A percentile compares a stretch with the other conserved stretches of the same genome.
Evolutionary conservation across 148 eudicot species (phyloP).

Genomic region (Polygonum maritimum): DNA sequence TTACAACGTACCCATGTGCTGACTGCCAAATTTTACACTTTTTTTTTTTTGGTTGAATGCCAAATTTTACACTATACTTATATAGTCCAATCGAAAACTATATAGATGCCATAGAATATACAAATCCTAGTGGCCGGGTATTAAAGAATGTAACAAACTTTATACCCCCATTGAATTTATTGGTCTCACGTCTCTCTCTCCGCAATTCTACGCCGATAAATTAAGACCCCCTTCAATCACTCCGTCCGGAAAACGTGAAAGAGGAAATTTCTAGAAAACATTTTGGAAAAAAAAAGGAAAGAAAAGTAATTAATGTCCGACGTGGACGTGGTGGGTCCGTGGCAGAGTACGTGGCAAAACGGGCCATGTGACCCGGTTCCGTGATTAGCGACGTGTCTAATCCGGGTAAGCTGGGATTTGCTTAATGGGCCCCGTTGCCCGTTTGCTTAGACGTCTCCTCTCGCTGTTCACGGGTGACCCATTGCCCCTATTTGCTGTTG

Average conservation of each 20-base stretch:
- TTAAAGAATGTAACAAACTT: background rate
- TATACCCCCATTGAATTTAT: background rate
- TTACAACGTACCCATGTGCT: background rate
- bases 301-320: background rate
- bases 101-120: too few relatives aligned
- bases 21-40: background rate
- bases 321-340: background rate
- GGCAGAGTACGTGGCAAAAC: background rate
- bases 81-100: background rate
- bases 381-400: conserved; percentile 7
- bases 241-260: background rate
- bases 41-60: too few relatives aligned
- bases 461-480: background rate
- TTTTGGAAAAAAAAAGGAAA: background rate
- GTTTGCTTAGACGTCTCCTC: conserved; percentile 6
- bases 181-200: background rate
- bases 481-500: background rate
- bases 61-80: background rate
- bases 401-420: conserved; percentile 2
- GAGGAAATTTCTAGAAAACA: background rate
- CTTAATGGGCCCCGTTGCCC: background rate
- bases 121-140: background rate
- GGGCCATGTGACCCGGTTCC: background rate
- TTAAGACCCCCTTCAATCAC: background rate
- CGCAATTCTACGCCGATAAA: background rate